Conservation (phyloP, 1,139 yeast genomes). For the Yamadazyma mexicana region DNA sequence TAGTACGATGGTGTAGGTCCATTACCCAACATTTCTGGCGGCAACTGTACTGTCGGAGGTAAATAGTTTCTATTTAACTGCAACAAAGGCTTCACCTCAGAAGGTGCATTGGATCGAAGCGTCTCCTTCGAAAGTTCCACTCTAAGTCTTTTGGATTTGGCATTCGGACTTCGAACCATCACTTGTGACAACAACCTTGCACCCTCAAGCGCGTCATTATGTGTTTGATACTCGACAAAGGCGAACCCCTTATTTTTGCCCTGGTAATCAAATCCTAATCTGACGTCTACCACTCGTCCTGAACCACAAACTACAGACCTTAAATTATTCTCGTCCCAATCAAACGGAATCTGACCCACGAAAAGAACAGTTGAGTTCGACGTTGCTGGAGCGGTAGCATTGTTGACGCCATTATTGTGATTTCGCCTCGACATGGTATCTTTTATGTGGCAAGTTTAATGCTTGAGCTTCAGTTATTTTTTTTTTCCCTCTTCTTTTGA, state of each 20-base stretch:
- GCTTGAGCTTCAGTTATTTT: too few species aligned
- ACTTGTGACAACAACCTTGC: conserved; percentile 43
- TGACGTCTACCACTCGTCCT: conserved; percentile 61
- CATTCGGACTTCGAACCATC: conserved; percentile 26
- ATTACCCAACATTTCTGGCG: conserved; percentile 44
- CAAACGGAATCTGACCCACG: conserved; percentile 64
- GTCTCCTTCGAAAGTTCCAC: conserved; percentile 66
- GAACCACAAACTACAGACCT: conserved; percentile 63
- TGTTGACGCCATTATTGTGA: not conserved
- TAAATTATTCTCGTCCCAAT: conserved; percentile 59
- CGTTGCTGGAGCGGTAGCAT: not conserved
- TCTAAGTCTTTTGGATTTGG: conserved; percentile 38
- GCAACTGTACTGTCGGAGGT: conserved; percentile 57
- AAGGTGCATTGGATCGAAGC: conserved; percentile 32
- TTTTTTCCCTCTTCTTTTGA: not conserved
- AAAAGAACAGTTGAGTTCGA: conserved; percentile 43
- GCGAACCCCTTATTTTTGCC: conserved; percentile 68
- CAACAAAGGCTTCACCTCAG: conserved; percentile 38
- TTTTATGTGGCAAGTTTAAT: not conserved
- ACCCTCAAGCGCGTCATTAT: conserved; percentile 55
- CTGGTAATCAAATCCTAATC: conserved; percentile 60
- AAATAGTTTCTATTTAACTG: conserved; percentile 41
- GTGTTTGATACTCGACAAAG: conserved; percentile 56
- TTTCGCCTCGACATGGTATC: conserved; percentile 12
- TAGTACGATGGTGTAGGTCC: conserved; percentile 2